phyloP scores from a whole-genome alignment of 1,284 basidiomycete species.

The Hemileia vastatrix region DNA sequence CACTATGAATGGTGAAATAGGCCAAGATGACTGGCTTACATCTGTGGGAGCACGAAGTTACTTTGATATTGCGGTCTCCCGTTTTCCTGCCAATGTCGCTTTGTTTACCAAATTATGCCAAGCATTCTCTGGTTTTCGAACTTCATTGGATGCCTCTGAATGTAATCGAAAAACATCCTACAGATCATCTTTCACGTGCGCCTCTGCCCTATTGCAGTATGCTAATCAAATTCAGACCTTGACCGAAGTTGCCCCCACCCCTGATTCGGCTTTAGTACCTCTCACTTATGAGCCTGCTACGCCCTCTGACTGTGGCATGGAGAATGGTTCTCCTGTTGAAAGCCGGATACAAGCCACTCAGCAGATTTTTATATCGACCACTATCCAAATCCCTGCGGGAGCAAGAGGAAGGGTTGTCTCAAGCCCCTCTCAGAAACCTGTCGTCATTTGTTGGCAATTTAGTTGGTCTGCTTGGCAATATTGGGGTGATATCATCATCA shows the following conservation, averaged over 20 bases:
- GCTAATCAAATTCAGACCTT: conserved; percentile 14
- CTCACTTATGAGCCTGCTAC: conserved; percentile 14
- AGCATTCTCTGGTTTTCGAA: conserved; percentile 15
- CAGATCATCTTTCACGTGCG: no score
- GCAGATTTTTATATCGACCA: conserved; percentile 14
- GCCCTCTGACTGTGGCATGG: not conserved
- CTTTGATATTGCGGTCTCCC: conserved; percentile 4
- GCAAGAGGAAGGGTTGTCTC: conserved; percentile 16
- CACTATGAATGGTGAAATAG: conserved; percentile 8
- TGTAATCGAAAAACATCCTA: no score
- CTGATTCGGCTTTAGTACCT: conserved; percentile 14
- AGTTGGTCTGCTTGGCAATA: conserved; percentile 22
- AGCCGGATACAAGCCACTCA: conserved; percentile 21
- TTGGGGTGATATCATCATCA: conserved; percentile 14
- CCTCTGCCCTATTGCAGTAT: conserved; percentile 7
- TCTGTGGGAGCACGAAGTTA: conserved; percentile 13
- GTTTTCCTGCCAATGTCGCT: conserved; percentile 17
- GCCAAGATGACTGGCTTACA: conserved; percentile 2
- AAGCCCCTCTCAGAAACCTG: conserved; percentile 12
- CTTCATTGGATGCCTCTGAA: conserved; percentile 1
- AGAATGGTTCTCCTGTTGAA: conserved; percentile 6
- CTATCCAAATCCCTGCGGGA: conserved; percentile 14
- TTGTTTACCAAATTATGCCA: conserved; percentile 18
- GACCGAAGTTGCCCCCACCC: conserved; percentile 15
- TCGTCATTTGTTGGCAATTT: conserved; percentile 20